A percentile compares a stretch with the other conserved stretches of the same genome.
phyloP scores from a whole-genome alignment of 805 yeast genomes.

The Metschnikowia kunwiensis region DNA sequence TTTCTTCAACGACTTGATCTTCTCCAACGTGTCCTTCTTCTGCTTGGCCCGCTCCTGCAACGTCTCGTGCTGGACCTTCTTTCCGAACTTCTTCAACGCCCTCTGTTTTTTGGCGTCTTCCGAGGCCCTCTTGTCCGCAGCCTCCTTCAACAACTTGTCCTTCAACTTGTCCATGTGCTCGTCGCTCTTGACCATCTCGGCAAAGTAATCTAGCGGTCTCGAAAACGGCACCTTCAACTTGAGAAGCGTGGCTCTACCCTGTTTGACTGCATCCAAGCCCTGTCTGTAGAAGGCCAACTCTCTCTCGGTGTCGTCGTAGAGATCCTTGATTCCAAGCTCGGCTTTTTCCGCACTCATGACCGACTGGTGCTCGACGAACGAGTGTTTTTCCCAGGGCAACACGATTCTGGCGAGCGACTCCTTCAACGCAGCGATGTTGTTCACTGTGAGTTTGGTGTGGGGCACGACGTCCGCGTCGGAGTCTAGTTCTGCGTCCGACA shows the following conservation, averaged over 20 bases:
- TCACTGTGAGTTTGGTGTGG: slow-evolving; percentile 81
- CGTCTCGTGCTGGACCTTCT: slow-evolving; percentile 92
- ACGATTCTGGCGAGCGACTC: slow-evolving; percentile 66
- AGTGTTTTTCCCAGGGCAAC: slow-evolving; percentile 60
- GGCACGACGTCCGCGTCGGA: slow-evolving; percentile 95
- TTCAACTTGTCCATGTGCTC: slow-evolving; percentile 96
- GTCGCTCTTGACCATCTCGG: slow-evolving; percentile 97
- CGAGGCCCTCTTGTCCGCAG: slow-evolving; percentile 79
- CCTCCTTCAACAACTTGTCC: slow-evolving; percentile 73
- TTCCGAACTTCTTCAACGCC: slow-evolving; percentile 93
- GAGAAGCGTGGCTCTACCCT: slow-evolving; percentile 63
- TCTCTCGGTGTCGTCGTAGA: slow-evolving; percentile 93
- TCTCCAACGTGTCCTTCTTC: slow-evolving; percentile 85
- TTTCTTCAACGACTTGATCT: slow-evolving; percentile 85
- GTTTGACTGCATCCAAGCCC: slow-evolving; percentile 77
- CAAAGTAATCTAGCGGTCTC: slow-evolving; percentile 93
- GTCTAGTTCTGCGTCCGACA: slow-evolving; percentile 88
- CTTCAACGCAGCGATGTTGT: slow-evolving; percentile 79
- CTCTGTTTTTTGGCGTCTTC: slow-evolving; percentile 95
- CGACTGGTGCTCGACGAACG: slow-evolving; percentile 83
- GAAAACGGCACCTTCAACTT: slow-evolving; percentile 81
- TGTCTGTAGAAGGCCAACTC: slow-evolving; percentile 95
- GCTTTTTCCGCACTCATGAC: slow-evolving; percentile 58
- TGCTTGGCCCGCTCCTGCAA: slow-evolving; percentile 91
- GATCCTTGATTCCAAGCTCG: slow-evolving; percentile 71